A percentile compares a stretch with the other conserved stretches of the same genome.
Evolutionary conservation across 202 grass and related monocot genomes (phyloP).

Genomic region (Panicum hallii): DNA sequence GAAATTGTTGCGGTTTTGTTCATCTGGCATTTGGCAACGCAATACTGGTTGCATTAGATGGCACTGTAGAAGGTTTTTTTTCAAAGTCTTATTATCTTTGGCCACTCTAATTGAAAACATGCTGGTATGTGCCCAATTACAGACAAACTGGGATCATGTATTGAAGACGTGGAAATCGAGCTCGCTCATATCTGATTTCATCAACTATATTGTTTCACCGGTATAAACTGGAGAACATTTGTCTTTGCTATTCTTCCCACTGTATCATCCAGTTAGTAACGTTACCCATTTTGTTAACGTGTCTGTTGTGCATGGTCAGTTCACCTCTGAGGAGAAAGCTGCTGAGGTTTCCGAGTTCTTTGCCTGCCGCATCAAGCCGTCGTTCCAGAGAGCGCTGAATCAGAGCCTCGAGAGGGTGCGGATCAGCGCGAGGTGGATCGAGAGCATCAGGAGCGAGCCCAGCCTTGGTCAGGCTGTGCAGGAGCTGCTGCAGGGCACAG

Average conservation of each 20-base stretch:
- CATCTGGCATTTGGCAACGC: not conserved
- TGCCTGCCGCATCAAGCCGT: constrained; percentile 52
- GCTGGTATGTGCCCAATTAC: not conserved
- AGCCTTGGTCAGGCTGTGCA: constrained; percentile 59
- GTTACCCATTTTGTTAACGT: not conserved
- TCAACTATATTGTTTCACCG: constrained; percentile 56
- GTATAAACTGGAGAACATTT: constrained; percentile 31
- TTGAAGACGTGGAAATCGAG: constrained; percentile 74
- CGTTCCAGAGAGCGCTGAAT: constrained; percentile 77
- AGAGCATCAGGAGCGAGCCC: constrained; percentile 70
- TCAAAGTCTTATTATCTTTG: not conserved
- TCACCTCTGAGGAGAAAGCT: constrained; percentile 72
- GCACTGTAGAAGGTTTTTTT: not conserved
- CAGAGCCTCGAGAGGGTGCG: constrained; percentile 80
- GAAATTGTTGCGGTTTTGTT: no score
- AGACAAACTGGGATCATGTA: constrained; percentile 86
- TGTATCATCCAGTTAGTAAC: not conserved
- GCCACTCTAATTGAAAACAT: constrained; percentile 2
- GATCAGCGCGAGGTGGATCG: constrained; percentile 72
- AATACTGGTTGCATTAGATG: not conserved
- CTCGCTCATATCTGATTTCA: constrained; percentile 64
- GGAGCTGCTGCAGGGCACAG: constrained; percentile 47
- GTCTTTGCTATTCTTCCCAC: not conserved
- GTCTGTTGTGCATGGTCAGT: constrained; percentile 45
- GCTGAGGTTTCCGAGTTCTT: constrained; percentile 75